Base-by-base conservation (phyloP, 495 filamentous ascomycete species). In the Pyronema omphalodes region DNA sequence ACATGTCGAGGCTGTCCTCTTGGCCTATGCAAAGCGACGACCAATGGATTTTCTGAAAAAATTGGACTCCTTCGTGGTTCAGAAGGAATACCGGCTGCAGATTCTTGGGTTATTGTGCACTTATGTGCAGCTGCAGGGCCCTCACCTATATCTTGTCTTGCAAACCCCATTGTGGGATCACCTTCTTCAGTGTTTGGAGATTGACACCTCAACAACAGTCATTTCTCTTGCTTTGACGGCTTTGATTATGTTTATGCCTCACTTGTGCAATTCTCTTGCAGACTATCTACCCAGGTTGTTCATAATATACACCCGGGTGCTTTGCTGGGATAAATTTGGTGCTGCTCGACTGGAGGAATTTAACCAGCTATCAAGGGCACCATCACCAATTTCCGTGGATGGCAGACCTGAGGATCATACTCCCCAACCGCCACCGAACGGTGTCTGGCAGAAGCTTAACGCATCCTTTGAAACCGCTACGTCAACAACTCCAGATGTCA, bases 171-270 rank as follows among this genome's bases (percentile, higher is more conserved):
- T 87, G 12, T 76, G 86, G 52, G 71, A 73, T 46, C 76, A 80
- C 61, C 70, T 87, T 6, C 70, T 85, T 36, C 75, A 74, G 61
- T 85, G 80, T 52, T 69, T 87, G 5, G 77, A 83, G 60, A 73
- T 76, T 44, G 83, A 87, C 60, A 82, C 81, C 11, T 83, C 80
- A 0, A 79, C 82, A 0, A 76, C 76, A 9, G 76, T 80, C 7
- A 71, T 86, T 9, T 77, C 78, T 11, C 66, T 83, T 34, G 80
- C 83, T 7, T 65, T 87, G 51, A 77, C 79, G 8, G 70, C 75
- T 5, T 60, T 87, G 55, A 78, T 80, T 57, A 86, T 86, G 83
- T 77, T 86, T 44, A 67, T 87, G 51, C 83, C 83, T 9, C 81
- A 82, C 62, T 80, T 86, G 56, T 82, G 82, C 0, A 79, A 73